Percentiles rank a stretch among this genome's conserved stretches.
phyloP scores from a whole-genome alignment of 169 alveolate genomes.

The Cryptosporidium bovis region DNA sequence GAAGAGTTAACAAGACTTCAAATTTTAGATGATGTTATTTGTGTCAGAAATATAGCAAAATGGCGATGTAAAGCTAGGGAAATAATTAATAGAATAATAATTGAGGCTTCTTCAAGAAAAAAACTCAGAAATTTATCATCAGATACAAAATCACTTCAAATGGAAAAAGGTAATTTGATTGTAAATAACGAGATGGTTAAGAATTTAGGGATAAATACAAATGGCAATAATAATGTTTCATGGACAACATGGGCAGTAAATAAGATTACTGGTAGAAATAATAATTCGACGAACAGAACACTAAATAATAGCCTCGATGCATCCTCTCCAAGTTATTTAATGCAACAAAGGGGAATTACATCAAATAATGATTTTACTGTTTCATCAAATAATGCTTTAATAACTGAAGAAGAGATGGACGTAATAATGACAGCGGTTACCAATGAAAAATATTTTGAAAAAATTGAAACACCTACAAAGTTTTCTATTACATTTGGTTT shows the following conservation, averaged over 20 bases:
- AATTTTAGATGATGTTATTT: constrained; percentile 43
- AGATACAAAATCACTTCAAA: constrained; percentile 59
- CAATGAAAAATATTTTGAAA: constrained; percentile 68
- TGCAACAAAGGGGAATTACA: constrained; percentile 36
- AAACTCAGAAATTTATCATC: constrained; percentile 35
- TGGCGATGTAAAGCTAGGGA: constrained; percentile 72
- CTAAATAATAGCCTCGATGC: not conserved
- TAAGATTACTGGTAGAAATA: constrained; percentile 32
- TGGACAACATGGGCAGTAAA: constrained; percentile 74
- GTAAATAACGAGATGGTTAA: not conserved
- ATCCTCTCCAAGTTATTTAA: constrained; percentile 59
- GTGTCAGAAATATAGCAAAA: constrained; percentile 62
- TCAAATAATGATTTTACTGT: constrained; percentile 45
- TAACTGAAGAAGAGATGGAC: constrained; percentile 71
- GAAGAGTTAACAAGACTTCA: constrained; percentile 30
- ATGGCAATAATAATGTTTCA: not conserved
- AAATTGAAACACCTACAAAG: constrained; percentile 71
- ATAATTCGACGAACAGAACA: not conserved
- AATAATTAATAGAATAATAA: constrained; percentile 48
- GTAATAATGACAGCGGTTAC: constrained; percentile 73
- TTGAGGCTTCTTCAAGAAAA: constrained; percentile 72
- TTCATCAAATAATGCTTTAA: constrained; percentile 35
- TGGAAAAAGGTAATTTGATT: constrained; percentile 59
- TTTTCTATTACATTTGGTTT: constrained; percentile 64
- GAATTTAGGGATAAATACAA: not conserved